Base-by-base conservation (phyloP, 805 yeast species). In the Pichia manshurica region DNA sequence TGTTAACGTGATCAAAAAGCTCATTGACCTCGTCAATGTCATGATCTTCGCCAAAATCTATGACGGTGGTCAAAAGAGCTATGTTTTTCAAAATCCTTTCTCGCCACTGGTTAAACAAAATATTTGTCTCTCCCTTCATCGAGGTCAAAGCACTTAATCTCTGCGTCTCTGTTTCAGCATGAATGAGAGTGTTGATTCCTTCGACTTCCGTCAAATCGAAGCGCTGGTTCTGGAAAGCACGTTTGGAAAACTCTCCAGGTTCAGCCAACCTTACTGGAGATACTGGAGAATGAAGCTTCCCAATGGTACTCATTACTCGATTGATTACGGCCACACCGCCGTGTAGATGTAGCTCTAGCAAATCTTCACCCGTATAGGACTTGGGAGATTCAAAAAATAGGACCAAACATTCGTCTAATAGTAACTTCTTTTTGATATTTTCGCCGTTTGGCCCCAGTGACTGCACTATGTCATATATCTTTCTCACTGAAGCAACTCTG, bases 41-140 rank as follows among this genome's bases (percentile, higher is more conserved):
- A 49, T 87, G 87, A 57, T 93, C 99, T 48, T 93, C 98, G 8
- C 96, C 91, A 65, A 93, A 93, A 65, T 93, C 99, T 35, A 93
- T 87, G 2, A 90, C 74, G 0, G 98, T 96, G 0, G 98, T 81
- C 46, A 91, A 63, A 44, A 83, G 65, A 0, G 96, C 96, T 45
- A 84, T 76, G 49, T 79, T 75, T 3, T 80, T 67, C 2, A 91
- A 72, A 2, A 93, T 72, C 16, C 71, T 65, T 5, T 71, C 58
- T 57, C 96, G 73, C 97, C 98, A 90, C 1, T 59, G 28, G 7
- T 62, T 59, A 58, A 87, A 87, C 25, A 77, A 53, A 3, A 58
- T 52, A 48, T 75, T 78, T 39, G 82, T 80, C 29, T 73, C 67
- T 1, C 98, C 97, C 7, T 79, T 76, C 53, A 91, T 80, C 23